Evolutionary conservation across 2,329 filamentous ascomycete genomes (phyloP).

Genomic region (Rachicladosporium sp.): DNA sequence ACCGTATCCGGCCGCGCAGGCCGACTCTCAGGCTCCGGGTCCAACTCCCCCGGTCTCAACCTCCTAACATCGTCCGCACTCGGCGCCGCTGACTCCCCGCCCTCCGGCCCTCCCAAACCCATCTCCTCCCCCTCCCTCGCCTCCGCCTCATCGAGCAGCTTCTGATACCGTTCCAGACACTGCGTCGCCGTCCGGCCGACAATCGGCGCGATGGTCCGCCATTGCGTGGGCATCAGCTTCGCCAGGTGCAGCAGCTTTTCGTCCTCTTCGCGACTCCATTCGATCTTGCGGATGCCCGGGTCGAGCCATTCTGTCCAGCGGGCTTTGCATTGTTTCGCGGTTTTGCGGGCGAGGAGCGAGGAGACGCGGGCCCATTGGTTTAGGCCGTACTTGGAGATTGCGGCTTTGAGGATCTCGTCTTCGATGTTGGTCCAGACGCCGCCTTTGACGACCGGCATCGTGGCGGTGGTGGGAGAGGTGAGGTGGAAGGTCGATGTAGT

Average conservation of each 20-base stretch:
- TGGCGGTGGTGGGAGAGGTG: constrained; percentile 12
- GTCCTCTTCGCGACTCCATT: constrained; percentile 98
- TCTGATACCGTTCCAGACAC: constrained; percentile 53
- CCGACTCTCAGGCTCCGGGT: constrained; percentile 95
- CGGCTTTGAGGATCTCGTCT: constrained; percentile 95
- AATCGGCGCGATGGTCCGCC: constrained; percentile 94
- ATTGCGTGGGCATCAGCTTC: constrained; percentile 98
- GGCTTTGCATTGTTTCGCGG: constrained; percentile 97
- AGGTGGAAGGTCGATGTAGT: neutral
- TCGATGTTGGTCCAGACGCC: constrained; percentile 60
- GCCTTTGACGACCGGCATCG: constrained; percentile 54
- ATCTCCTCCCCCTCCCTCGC: constrained; percentile 65
- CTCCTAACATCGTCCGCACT: constrained; percentile 84
- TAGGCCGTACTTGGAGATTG: constrained; percentile 85
- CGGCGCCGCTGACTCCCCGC: constrained; percentile 75
- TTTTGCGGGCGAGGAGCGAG: constrained; percentile 91
- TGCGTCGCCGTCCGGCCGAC: constrained; percentile 24
- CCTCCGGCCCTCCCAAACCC: constrained; percentile 71
- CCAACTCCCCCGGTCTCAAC: constrained; percentile 74
- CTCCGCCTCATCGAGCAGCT: constrained; percentile 89
- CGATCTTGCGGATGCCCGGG: constrained; percentile 93
- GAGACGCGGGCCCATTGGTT: constrained; percentile 99
- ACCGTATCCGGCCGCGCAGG: constrained; percentile 92
- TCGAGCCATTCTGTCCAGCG: constrained; percentile 98
- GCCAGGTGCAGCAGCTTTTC: constrained; percentile 93